These are phyloP conservation scores for Alternaria brassicae DNA, from an alignment of 2,329 filamentous ascomycete species.

Conservation along the genomic window DNA sequence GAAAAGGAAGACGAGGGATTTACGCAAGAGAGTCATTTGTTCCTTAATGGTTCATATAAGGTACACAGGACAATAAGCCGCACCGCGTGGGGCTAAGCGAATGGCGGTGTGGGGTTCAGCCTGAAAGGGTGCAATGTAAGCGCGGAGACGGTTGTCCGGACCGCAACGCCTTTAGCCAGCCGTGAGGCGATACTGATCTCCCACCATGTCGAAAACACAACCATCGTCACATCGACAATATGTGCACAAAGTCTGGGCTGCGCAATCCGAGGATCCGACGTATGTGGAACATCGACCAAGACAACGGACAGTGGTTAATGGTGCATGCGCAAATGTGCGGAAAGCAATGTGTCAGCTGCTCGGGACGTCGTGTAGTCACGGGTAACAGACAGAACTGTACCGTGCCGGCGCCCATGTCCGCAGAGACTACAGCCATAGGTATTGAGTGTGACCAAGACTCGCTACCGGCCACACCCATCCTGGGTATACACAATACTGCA, in stretches of 20 bases:
- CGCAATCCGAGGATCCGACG: slow-evolving; percentile 6
- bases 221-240: slow-evolving; percentile 7
- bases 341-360: slow-evolving; percentile 8
- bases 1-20: slow-evolving; percentile 13
- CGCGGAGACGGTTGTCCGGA: slow-evolving; percentile 43
- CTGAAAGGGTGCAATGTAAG: slow-evolving; percentile 33
- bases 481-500: slow-evolving; percentile 5
- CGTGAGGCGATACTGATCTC: background rate
- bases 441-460: slow-evolving; percentile 1
- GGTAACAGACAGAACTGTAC: slow-evolving; percentile 1
- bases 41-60: slow-evolving; percentile 32
- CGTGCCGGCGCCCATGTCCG: slow-evolving; percentile 8
- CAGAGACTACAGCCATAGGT: slow-evolving; percentile 1
- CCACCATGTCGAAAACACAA: slow-evolving; percentile 4
- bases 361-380: background rate
- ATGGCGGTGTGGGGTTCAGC: slow-evolving; percentile 41
- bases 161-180: slow-evolving; percentile 43
- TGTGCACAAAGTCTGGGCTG: background rate
- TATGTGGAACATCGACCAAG: background rate
- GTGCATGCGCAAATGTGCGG: background rate
- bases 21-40: slow-evolving; percentile 15
- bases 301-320: background rate
- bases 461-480: background rate
- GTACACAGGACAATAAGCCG: slow-evolving; percentile 32
- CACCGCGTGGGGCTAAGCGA: slow-evolving; percentile 44